These are phyloP conservation scores for Candida alai DNA, from an alignment of 805 yeast genomes.

Conservation along the genomic window DNA sequence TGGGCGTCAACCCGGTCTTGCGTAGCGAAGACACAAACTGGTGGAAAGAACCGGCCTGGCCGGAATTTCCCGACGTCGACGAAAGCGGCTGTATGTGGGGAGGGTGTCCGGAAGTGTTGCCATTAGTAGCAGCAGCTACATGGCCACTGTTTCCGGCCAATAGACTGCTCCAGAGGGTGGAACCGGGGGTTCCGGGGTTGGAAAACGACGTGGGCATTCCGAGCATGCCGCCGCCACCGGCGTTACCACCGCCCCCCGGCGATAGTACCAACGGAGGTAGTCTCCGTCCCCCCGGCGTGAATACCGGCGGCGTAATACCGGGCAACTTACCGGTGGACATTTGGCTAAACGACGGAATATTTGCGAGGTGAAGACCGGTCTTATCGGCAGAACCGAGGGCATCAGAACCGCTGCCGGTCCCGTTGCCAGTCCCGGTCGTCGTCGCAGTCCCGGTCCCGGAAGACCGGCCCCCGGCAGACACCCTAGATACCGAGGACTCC, in stretches of 20 bases:
- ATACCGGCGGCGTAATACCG: slow-evolving; percentile 43
- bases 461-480: not conserved
- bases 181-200: slow-evolving; percentile 51
- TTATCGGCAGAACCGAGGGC: slow-evolving; percentile 24
- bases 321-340: slow-evolving; percentile 19
- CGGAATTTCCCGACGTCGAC: too few species aligned
- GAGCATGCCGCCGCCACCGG: slow-evolving; percentile 3
- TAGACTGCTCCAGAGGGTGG: slow-evolving; percentile 45
- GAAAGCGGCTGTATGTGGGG: too few species aligned
- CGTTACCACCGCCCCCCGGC: slow-evolving; percentile 31
- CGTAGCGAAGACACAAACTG: slow-evolving; percentile 31
- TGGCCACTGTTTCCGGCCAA: slow-evolving; percentile 32
- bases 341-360: slow-evolving; percentile 23
- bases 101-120: not conserved
- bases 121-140: not conserved
- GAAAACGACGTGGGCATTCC: slow-evolving; percentile 29
- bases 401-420: not conserved
- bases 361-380: slow-evolving; percentile 32
- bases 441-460: not conserved
- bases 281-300: slow-evolving; percentile 59
- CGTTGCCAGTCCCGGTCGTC: not conserved
- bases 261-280: slow-evolving; percentile 51
- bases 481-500: slow-evolving; percentile 16
- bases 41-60: slow-evolving; percentile 10
- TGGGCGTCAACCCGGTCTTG: slow-evolving; percentile 68